Evolutionary conservation across 2,329 filamentous ascomycete genomes (phyloP).

Genomic region (Parastagonospora avenae): DNA sequence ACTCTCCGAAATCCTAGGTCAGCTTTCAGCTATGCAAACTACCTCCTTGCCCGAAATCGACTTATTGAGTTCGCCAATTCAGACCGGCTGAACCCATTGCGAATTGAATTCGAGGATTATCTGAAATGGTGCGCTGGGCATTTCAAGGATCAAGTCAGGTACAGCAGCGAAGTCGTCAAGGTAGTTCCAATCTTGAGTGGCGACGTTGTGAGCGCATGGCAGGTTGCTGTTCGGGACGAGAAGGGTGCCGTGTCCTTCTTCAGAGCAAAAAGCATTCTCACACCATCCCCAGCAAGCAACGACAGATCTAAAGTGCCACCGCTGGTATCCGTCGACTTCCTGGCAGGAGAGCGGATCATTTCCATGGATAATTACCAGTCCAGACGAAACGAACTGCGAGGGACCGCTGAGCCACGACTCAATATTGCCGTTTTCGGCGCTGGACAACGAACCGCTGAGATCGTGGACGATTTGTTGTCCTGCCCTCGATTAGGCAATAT

Average conservation of each 20-base stretch:
- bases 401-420: constrained; percentile 32
- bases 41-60: constrained; percentile 36
- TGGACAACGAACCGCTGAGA: constrained; percentile 32
- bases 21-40: constrained; percentile 42
- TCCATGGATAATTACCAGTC: constrained; percentile 37
- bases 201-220: constrained; percentile 32
- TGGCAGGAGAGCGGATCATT: constrained; percentile 41
- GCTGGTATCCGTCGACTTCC: constrained; percentile 34
- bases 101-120: constrained; percentile 48
- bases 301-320: constrained; percentile 18
- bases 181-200: constrained; percentile 31
- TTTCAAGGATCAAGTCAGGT: constrained; percentile 39
- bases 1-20: constrained; percentile 44
- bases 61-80: constrained; percentile 46
- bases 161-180: constrained; percentile 36
- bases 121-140: constrained; percentile 43
- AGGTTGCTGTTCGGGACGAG: constrained; percentile 31
- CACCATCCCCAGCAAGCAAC: constrained; percentile 29
- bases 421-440: constrained; percentile 41
- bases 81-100: constrained; percentile 43
- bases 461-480: constrained; percentile 40
- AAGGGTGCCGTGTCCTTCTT: constrained; percentile 30
- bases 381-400: constrained; percentile 37
- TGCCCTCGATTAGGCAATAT: constrained; percentile 43
- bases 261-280: constrained; percentile 32